Base-by-base conservation (phyloP, 768 basidiomycete genomes). In the Galerina marginata region DNA sequence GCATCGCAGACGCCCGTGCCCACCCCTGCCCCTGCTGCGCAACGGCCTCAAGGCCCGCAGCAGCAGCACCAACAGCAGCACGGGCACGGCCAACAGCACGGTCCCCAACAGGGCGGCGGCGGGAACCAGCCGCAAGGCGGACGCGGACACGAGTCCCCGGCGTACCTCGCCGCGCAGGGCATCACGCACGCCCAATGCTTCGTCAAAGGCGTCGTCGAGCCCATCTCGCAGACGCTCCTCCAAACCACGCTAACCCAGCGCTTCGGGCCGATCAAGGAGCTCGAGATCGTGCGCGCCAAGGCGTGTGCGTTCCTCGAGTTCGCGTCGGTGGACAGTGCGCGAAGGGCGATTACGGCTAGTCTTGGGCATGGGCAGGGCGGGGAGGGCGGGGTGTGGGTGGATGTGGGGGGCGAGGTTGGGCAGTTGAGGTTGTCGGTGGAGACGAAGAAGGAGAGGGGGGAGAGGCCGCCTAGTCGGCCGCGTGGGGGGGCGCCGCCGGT, bases 241-340 rank as follows among this genome's bases (percentile, higher is more conserved):
- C 75, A 71, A 20, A 75, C 72, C 42, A 71, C 77, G 2, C 81
- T 95, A 38, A 75, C 80, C 0, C 69, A 74, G 36, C 86, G 88
- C 37, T 96, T 96, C 72, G 94, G 94, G 0, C 80, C 87, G 0
- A 81, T 97, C 70, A 93, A 91, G 73, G 94, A 95, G 23, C 75
- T 95, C 43, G 96, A 98, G 74, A 88, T 97, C 64, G 89, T 96
- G 43, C 91, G 91, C 63, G 72, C 69, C 70, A 96, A 93, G 74
- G 93, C 92, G 0, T 98, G 96, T 70, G 96, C 95, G 0, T 98
- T 99, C 85, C 81, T 97, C 68, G 96, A 98, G 75, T 99, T 96
- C 79, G 72, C 70, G 23, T 77, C 77, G 1, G 73, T 96, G 59
- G 95, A 96, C 1, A 77, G 86, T 39, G 96, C 96, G n/a, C 83